Evolutionary conservation across 2,329 filamentous ascomycete species (phyloP), one percentile per base, ranked within the genome.

Genomic region (Penicillium hesseltinei): DNA sequence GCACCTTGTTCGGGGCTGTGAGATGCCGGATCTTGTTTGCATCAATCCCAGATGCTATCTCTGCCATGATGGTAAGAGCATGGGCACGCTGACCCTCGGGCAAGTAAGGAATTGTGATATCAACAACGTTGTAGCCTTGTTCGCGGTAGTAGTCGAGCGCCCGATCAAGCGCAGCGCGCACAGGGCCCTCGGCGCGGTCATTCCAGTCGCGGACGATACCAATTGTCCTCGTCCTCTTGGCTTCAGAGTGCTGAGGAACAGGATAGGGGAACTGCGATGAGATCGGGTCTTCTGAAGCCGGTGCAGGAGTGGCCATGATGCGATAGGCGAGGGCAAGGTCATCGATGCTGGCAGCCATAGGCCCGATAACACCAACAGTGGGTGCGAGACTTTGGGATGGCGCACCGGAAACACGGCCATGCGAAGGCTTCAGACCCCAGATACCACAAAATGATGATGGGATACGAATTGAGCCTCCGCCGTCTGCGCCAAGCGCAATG

Each of bases 281-380:
- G 8, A 81, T 74, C 0, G 81, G 77, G 69, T 88, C 82, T 2
- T 80, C 74, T 5, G 63, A 62, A 33, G 65, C 64, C 0, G 87
- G 84, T 66, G 96, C 83, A 0, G 91, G 89, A 51, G 85, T 82
- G 2, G 89, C 83, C 82, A 95, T 91, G 66, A 90, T 72, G 49
- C 90, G 86, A 77, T 94, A 97, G n/a, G 89, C 88, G 51, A 92
- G 81, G 60, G 88, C 88, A 6, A 97, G 83, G 67, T 96, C 92
- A 36, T 86, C 80, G 61, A 89, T 89, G 54, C 83, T 93, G 47
- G 85, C 82, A 17, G 90, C 88, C 67, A 96, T 83, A 8, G 92
- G 92, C 0, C 91, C 90, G 7, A 84, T 79, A 17, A 94, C 88
- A 55, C 83, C 84, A 35, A 85, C 86, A 0, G 83, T 88, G 35